phyloP scores from a whole-genome alignment of 1,139 yeast species.

The Yamadazyma dendronema region DNA sequence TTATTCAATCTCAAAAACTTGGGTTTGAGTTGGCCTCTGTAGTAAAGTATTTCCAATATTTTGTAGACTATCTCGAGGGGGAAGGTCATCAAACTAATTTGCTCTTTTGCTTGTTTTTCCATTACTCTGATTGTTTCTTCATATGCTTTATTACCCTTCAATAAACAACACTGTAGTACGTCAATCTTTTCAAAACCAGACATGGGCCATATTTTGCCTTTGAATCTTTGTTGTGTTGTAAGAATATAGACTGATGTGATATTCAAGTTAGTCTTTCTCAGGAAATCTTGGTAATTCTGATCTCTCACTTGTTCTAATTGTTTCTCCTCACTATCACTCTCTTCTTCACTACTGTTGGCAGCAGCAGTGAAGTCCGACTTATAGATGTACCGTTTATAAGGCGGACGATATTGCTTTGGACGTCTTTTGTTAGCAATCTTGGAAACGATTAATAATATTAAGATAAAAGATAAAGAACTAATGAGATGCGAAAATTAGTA shows the following conservation, averaged over 20 bases:
- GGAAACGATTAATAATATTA: conserved; percentile 12
- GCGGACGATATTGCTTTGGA: conserved; percentile 75
- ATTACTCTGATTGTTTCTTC: conserved; percentile 14
- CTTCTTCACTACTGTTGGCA: conserved; percentile 34
- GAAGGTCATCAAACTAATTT: conserved; percentile 28
- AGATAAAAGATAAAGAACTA: not conserved
- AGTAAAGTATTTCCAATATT: conserved; percentile 44
- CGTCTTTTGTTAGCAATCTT: conserved; percentile 82
- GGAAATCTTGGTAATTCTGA: conserved; percentile 20
- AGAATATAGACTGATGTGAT: conserved; percentile 39
- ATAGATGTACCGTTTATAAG: conserved; percentile 76
- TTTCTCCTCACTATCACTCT: conserved; percentile 26
- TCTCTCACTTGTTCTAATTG: conserved; percentile 7
- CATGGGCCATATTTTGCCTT: conserved; percentile 40
- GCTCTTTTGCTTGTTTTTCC: conserved; percentile 14
- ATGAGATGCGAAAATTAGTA: not conserved
- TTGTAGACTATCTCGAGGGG: conserved; percentile 62
- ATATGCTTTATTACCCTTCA: conserved; percentile 18
- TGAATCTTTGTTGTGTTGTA: conserved; percentile 21
- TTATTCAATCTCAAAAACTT: conserved; percentile 60
- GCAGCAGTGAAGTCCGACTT: conserved; percentile 44
- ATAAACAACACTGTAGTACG: conserved; percentile 36
- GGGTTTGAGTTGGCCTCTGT: conserved; percentile 39
- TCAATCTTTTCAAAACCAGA: conserved; percentile 48
- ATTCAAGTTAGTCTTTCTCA: conserved; percentile 25